phyloP scores from a whole-genome alignment of 306 rosid genomes.

The Medicago truncatula region MtrunA17r5.0-ANR NC_053048.1:55289001-55289500 shows the following conservation, averaged over 20 bases:
- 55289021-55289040: no score
- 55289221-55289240: background rate
- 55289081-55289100: no score
- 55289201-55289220: background rate
- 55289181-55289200: background rate
- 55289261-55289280: background rate
- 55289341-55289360: background rate
- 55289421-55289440: constrained; percentile 21
- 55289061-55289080: no score
- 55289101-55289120: no score
- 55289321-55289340: constrained; percentile 13
- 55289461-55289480: constrained; percentile 1
- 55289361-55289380: background rate
- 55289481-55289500: constrained; percentile 13
- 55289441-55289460: constrained; percentile 38
- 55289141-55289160: background rate
- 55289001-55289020: no score
- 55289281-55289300: background rate
- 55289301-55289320: background rate
- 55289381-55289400: constrained; percentile 10
- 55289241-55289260: no score
- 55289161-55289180: background rate
- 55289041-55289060: no score
- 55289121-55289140: background rate
- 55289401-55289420: background rate